phyloP scores from a whole-genome alignment of 306 rosid species.

The Notholithocarpus densiflorus region DNA sequence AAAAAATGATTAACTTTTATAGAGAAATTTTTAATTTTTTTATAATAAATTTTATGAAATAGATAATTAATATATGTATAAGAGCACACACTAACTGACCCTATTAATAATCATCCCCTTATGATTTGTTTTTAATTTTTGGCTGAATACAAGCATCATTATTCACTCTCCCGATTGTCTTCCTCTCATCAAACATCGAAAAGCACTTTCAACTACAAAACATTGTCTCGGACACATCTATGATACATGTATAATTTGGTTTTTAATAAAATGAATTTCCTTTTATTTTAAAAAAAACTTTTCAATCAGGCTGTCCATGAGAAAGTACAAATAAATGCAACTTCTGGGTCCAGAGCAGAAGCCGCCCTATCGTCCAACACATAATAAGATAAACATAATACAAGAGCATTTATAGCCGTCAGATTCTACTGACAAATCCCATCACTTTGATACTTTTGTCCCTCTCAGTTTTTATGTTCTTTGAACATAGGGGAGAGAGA shows the following conservation, averaged over 20 bases:
- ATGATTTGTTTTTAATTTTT: too few species aligned
- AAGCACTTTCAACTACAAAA: background rate
- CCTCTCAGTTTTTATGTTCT: background rate
- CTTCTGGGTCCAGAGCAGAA: conserved; percentile 14
- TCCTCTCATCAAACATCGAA: too few species aligned
- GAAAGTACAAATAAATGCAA: conserved; percentile 13
- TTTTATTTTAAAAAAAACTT: background rate
- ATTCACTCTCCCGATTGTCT: too few species aligned
- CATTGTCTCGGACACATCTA: background rate
- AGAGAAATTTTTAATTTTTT: too few species aligned
- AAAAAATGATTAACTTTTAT: too few species aligned
- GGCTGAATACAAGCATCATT: too few species aligned
- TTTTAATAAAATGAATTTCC: background rate
- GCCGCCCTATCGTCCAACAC: conserved; percentile 23
- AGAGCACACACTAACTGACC: too few species aligned
- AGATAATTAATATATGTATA: too few species aligned
- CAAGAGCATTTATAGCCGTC: conserved; percentile 28
- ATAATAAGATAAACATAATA: background rate
- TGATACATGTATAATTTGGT: background rate
- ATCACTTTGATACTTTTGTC: background rate
- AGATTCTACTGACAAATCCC: conserved; percentile 12
- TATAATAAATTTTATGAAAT: too few species aligned
- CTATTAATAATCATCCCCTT: too few species aligned
- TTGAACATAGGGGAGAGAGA: background rate
- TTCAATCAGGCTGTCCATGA: background rate